phyloP scores from a whole-genome alignment of 441 rosid genomes.

The Adansonia grandidieri region DNA sequence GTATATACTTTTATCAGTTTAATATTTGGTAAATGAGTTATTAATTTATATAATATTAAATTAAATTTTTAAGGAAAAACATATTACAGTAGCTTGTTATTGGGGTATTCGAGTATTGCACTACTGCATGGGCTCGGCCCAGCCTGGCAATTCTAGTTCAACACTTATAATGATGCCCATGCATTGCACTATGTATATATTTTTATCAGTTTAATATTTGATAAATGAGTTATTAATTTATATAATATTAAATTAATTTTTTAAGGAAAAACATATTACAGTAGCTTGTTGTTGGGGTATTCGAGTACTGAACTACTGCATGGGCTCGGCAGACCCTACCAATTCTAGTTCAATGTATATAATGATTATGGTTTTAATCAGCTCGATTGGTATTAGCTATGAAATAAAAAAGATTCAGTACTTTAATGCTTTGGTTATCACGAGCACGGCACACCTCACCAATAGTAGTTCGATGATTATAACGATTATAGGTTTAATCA shows the following conservation, averaged over 20 bases:
- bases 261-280: neutral
- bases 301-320: neutral
- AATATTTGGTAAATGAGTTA: constrained; percentile 50
- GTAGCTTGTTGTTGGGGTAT: neutral
- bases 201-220: constrained; percentile 59
- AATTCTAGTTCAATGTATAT: neutral
- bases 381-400: no score
- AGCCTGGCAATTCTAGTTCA: no score
- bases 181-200: constrained; percentile 40
- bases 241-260: constrained; percentile 47
- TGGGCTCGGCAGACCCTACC: neutral
- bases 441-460: no score
- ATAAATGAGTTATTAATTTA: constrained; percentile 40
- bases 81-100: neutral
- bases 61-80: constrained; percentile 24
- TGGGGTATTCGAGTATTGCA: no score
- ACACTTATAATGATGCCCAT: no score
- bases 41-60: constrained; percentile 47
- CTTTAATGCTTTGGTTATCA: no score
- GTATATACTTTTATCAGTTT: constrained; percentile 65
- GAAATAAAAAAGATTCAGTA: no score
- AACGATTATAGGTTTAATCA: no score
- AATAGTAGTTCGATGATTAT: no score
- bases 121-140: neutral
- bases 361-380: no score